phyloP scores from a whole-genome alignment of 2,329 filamentous ascomycete genomes.

The Aurifilum marmelostoma region DNA sequence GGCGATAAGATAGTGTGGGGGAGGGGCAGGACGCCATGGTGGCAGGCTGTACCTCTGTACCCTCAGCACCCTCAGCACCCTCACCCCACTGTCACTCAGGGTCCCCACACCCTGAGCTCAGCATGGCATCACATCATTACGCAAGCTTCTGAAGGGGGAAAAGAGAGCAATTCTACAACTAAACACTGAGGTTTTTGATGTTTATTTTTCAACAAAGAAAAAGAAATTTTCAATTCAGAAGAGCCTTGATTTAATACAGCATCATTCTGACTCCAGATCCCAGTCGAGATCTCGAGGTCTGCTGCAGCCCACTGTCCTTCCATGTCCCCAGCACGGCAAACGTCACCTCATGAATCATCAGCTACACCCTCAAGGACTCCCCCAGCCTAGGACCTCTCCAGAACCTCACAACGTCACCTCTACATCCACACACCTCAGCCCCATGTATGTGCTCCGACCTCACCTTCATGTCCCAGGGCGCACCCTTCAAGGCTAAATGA shows the following conservation, averaged over 20 bases:
- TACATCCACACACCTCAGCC: background rate
- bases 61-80: background rate
- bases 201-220: no score
- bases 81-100: background rate
- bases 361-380: background rate
- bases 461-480: background rate
- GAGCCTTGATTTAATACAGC: background rate
- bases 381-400: background rate
- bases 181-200: no score
- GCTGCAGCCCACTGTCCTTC: background rate
- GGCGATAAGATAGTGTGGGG: constrained; percentile 19
- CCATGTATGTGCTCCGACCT: background rate
- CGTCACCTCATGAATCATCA: constrained; percentile 19
- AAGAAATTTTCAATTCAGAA: background rate
- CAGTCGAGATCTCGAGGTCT: background rate
- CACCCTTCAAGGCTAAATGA: constrained; percentile 8
- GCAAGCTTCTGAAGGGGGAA: background rate
- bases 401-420: constrained; percentile 13
- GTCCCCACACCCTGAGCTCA: background rate
- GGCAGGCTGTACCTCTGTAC: no score
- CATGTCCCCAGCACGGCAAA: background rate
- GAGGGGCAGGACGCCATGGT: background rate
- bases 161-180: background rate
- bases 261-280: background rate
- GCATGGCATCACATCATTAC: background rate